Base-by-base conservation (phyloP, 139 green algal species). In the Haematococcus sp. region DNA sequence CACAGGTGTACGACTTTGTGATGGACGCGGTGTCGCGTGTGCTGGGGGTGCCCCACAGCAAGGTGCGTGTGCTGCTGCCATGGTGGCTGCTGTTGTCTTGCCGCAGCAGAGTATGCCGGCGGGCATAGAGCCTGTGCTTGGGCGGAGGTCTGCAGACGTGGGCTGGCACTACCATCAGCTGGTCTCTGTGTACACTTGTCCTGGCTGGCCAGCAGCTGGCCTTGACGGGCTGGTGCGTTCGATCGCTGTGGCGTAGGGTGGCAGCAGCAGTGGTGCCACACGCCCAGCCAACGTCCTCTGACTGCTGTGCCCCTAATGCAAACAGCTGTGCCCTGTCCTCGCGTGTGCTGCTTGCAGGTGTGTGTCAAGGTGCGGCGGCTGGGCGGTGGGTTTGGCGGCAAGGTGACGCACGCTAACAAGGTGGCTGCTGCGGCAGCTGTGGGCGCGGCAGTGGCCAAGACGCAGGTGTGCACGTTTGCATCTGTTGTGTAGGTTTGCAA, bases 331-430 rank as follows among this genome's bases (percentile, higher is more conserved):
- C n/a, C 40, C 40, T 11, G 11, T 11, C 40, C 40, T 65, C 23
- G 17, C 11, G n/a, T n/a, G 23, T 3, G 31, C 61, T 34, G 58
- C 4, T 35, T 7, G 58, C 63, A 84, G 54, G 59, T 84, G 28
- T 43, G 81, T n/a, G 74, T 84, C 28, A 81, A 61, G 44, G 75
- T 44, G 69, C 81, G 84, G 11, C 78, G 89, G 0, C 74, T 90
- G 49, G 90, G 90, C 4, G 90, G 90, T 23, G 87, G 55, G 1
- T 94, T 91, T 78, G 88, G 88, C 20, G 90, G 90, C 49, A 95
- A 94, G 80, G 77, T 78, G 13, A 79, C 80, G 0, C 59, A 84
- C 20, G 61, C 58, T 11, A 55, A 71, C 4, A 77, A 78, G 5
- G 40, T 82, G 4, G 88, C 88, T 0, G 72, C 63, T 4, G 85